Conservation (phyloP, 2,329 filamentous ascomycete genomes). For the Colletotrichum euphorbiae region DNA sequence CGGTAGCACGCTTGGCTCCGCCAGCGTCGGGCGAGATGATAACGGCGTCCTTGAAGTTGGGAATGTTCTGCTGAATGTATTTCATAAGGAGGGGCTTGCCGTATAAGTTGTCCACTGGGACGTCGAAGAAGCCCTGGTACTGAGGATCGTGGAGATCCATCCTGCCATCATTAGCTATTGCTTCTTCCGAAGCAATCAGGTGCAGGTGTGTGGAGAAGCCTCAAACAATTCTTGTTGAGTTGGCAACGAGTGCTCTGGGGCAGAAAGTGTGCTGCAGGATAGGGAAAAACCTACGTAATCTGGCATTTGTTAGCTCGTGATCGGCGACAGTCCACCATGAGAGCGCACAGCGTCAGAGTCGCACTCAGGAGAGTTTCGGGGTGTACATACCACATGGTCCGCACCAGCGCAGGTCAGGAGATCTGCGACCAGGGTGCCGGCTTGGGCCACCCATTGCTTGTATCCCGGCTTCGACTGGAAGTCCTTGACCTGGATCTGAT, state of each 20-base stretch:
- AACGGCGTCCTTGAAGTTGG: constrained; percentile 85
- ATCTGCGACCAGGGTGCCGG: constrained; percentile 93
- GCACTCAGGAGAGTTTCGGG: background rate
- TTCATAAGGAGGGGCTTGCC: constrained; percentile 79
- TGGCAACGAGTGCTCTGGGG: background rate
- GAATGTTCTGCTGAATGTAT: constrained; percentile 83
- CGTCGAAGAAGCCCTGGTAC: constrained; percentile 99
- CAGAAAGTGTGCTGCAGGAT: background rate
- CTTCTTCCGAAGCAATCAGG: constrained; percentile 35
- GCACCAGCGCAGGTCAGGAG: constrained; percentile 94
- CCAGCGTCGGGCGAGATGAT: constrained; percentile 97
- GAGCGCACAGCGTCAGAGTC: background rate
- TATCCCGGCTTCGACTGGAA: constrained; percentile 90
- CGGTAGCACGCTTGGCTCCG: constrained; percentile 94
- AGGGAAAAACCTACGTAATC: constrained; percentile 43
- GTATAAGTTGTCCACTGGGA: constrained; percentile 97
- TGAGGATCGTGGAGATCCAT: constrained; percentile 98
- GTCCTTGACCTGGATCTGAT: constrained; percentile 65
- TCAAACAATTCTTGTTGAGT: background rate
- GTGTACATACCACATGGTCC: constrained; percentile 76
- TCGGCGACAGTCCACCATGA: background rate
- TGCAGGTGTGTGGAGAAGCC: background rate
- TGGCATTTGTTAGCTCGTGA: constrained; percentile 8
- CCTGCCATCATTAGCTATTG: constrained; percentile 44
- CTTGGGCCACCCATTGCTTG: constrained; percentile 98